A percentile compares a stretch with the other conserved stretches of the same genome.
Conservation (phyloP, 2,329 filamentous ascomycete genomes). For the Emericellopsis cladophorae region DNA sequence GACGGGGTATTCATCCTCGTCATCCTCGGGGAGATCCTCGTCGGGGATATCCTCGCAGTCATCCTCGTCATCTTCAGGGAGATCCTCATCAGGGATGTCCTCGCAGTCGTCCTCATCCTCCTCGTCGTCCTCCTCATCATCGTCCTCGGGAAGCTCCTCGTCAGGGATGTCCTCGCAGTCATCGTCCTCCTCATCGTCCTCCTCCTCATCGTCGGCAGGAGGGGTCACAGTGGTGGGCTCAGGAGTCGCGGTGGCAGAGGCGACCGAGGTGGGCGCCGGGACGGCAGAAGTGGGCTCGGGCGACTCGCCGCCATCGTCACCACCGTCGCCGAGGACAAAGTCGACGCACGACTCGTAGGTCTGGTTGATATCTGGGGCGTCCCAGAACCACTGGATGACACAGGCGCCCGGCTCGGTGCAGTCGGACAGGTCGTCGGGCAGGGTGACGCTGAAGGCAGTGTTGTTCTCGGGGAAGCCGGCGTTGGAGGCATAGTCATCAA, state of each 20-base stretch:
- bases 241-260: not conserved
- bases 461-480: conserved; percentile 25
- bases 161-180: not conserved
- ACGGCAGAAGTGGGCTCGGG: not conserved
- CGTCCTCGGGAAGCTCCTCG: not conserved
- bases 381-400: conserved; percentile 33
- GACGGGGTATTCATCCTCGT: not conserved
- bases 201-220: not conserved
- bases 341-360: conserved; percentile 26
- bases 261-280: not conserved
- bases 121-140: not conserved
- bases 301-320: not conserved
- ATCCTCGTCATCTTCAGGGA: not conserved
- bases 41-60: not conserved
- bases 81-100: not conserved
- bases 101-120: not conserved
- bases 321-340: conserved; percentile 8
- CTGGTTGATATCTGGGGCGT: conserved; percentile 20
- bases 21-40: not conserved
- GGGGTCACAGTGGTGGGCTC: not conserved
- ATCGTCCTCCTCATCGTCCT: not conserved
- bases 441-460: conserved; percentile 38
- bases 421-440: conserved; percentile 30
- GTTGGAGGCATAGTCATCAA: conserved; percentile 40
- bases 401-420: conserved; percentile 30